A percentile compares a stretch with the other conserved stretches of the same genome.
Evolutionary conservation across 305 asterid species (phyloP).

Genomic region (Fraxinus ornus): DNA sequence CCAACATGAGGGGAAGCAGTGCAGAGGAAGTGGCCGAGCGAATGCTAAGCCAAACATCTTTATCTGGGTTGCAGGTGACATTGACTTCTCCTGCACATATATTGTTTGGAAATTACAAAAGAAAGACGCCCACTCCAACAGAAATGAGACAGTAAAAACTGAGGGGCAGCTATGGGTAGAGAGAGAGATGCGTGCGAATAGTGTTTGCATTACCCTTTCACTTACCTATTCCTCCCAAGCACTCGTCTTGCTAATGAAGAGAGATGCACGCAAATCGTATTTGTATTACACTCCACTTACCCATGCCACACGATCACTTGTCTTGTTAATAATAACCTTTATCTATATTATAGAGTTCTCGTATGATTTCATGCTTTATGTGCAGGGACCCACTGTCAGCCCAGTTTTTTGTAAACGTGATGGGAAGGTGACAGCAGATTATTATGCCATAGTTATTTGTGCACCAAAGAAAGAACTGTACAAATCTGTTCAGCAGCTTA

Average conservation of each 20-base stretch:
- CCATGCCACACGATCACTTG: background rate
- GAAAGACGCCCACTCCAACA: background rate
- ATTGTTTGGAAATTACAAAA: background rate
- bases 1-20: constrained; percentile 92
- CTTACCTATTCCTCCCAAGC: background rate
- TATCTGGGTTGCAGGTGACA: constrained; percentile 87
- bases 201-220: background rate
- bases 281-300: background rate
- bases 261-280: background rate
- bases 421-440: constrained; percentile 56
- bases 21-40: constrained; percentile 95
- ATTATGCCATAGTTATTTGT: constrained; percentile 83
- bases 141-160: background rate
- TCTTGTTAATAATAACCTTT: background rate
- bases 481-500: constrained; percentile 85
- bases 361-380: constrained; percentile 17
- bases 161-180: background rate
- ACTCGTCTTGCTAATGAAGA: background rate
- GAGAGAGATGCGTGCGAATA: background rate
- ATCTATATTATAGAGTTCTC: constrained; percentile 3
- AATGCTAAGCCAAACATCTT: constrained; percentile 72
- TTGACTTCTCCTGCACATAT: constrained; percentile 17
- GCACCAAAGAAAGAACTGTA: constrained; percentile 88
- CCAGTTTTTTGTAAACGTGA: constrained; percentile 72
- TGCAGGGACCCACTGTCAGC: constrained; percentile 94